Conservation (phyloP, 2,329 filamentous ascomycete species). For the Dothidotthia symphoricarpi region DNA sequence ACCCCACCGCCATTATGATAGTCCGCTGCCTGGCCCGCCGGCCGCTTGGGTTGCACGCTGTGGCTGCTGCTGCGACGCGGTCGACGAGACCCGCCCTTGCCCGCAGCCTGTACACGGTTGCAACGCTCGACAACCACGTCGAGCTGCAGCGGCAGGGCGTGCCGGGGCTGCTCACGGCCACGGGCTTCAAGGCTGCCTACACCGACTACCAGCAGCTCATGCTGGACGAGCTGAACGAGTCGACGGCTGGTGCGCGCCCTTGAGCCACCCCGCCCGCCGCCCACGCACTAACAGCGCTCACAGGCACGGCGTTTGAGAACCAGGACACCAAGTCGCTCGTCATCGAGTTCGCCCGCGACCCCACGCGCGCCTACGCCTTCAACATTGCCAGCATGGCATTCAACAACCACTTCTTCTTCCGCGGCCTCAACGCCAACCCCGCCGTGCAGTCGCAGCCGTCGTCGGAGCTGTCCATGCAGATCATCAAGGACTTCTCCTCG, state of each 20-base stretch:
- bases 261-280: not conserved
- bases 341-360: conserved; percentile 74
- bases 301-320: conserved; percentile 65
- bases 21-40: conserved; percentile 34
- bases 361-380: conserved; percentile 75
- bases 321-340: conserved; percentile 65
- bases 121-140: conserved; percentile 49
- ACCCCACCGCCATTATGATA: conserved; percentile 30
- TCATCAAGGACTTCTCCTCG: conserved; percentile 74
- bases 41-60: conserved; percentile 25
- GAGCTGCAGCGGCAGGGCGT: conserved; percentile 56
- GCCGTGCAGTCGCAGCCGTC: conserved; percentile 25
- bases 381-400: conserved; percentile 95
- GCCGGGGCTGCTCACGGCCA: conserved; percentile 66
- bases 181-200: conserved; percentile 76
- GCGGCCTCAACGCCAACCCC: conserved; percentile 47
- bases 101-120: conserved; percentile 46
- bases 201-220: conserved; percentile 75
- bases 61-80: conserved; percentile 19
- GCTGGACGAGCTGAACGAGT: conserved; percentile 71
- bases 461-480: conserved; percentile 57
- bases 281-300: not conserved
- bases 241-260: conserved; percentile 62
- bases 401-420: conserved; percentile 87
- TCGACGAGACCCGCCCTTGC: conserved; percentile 9